A percentile compares a stretch with the other conserved stretches of the same genome.
phyloP scores from a whole-genome alignment of 768 basidiomycete species.

The Trametes meyenii region DNA sequence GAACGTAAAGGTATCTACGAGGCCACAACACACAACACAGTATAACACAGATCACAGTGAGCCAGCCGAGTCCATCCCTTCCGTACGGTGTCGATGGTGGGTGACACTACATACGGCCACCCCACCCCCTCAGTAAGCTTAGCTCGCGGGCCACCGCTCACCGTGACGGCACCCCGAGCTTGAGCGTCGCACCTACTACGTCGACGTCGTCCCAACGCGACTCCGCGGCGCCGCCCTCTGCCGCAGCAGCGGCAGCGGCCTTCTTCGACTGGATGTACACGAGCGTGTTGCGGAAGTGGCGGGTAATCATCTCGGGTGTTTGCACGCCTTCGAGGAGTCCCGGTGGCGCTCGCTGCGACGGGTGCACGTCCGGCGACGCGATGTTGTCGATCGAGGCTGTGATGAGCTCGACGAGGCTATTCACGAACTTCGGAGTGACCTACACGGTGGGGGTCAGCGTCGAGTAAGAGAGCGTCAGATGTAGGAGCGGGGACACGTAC shows the following conservation, averaged over 20 bases:
- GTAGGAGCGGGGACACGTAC: conserved; percentile 50
- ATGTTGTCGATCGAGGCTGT: conserved; percentile 93
- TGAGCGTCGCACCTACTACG: conserved; percentile 82
- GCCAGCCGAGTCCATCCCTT: conserved; percentile 11
- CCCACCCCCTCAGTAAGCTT: background rate
- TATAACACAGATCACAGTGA: background rate
- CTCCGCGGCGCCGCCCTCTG: conserved; percentile 34
- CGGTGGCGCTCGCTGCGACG: conserved; percentile 82
- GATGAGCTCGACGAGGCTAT: conserved; percentile 94
- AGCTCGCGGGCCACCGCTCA: conserved; percentile 1
- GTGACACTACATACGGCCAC: background rate
- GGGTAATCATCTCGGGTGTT: conserved; percentile 89
- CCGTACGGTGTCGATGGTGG: no score
- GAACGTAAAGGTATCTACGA: conserved; percentile 23
- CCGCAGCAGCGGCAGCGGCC: conserved; percentile 51
- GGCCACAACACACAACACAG: conserved; percentile 21
- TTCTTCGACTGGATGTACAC: conserved; percentile 81
- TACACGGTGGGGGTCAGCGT: conserved; percentile 34
- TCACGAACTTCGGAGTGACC: conserved; percentile 96
- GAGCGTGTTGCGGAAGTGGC: conserved; percentile 93
- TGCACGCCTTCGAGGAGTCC: conserved; percentile 92
- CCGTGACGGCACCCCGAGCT: conserved; percentile 68
- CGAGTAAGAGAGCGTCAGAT: background rate
- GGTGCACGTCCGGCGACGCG: conserved; percentile 84
- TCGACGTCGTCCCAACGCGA: conserved; percentile 86